Evolutionary conservation across 73 alveolate genomes (phyloP).

Genomic region (Paramecium bursaria): DNA sequence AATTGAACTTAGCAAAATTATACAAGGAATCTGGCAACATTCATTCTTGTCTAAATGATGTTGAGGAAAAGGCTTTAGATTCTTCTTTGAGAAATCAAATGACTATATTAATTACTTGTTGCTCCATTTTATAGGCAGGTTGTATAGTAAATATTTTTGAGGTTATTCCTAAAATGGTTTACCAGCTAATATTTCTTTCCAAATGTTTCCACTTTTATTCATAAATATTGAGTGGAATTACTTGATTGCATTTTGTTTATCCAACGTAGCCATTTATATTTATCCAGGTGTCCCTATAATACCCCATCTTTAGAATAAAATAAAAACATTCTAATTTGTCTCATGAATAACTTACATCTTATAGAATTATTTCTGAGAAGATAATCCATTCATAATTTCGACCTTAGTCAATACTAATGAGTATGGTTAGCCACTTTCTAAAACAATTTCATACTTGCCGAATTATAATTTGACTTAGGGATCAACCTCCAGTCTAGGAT

Average conservation of each 20-base stretch:
- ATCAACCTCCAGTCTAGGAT: background rate
- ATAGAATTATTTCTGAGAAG: conserved; percentile 96
- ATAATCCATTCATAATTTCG: conserved; percentile 92
- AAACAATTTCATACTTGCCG: background rate
- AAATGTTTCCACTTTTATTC: conserved; percentile 36
- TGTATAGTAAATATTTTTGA: conserved; percentile 10
- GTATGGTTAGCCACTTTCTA: conserved; percentile 74
- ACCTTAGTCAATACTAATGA: conserved; percentile 95
- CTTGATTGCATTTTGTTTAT: conserved; percentile 85
- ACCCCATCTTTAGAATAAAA: conserved; percentile 97
- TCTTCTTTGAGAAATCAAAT: conserved; percentile 35
- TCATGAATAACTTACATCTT: conserved; percentile 95
- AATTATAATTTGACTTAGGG: background rate
- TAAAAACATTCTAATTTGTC: conserved; percentile 89
- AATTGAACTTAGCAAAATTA: conserved; percentile 25
- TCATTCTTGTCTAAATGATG: background rate
- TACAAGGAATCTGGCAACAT: background rate
- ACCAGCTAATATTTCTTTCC: conserved; percentile 10
- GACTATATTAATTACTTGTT: background rate
- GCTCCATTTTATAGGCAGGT: background rate
- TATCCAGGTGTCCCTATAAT: conserved; percentile 98
- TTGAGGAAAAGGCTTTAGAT: conserved; percentile 29
- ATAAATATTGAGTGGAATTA: conserved; percentile 90
- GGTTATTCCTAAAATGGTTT: conserved; percentile 11
- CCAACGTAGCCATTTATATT: conserved; percentile 94